A percentile compares a stretch with the other conserved stretches of the same genome.
These are phyloP conservation scores for Filosporella fistucella DNA, from an alignment of 495 filamentous ascomycete species.

Conservation along the genomic window DNA sequence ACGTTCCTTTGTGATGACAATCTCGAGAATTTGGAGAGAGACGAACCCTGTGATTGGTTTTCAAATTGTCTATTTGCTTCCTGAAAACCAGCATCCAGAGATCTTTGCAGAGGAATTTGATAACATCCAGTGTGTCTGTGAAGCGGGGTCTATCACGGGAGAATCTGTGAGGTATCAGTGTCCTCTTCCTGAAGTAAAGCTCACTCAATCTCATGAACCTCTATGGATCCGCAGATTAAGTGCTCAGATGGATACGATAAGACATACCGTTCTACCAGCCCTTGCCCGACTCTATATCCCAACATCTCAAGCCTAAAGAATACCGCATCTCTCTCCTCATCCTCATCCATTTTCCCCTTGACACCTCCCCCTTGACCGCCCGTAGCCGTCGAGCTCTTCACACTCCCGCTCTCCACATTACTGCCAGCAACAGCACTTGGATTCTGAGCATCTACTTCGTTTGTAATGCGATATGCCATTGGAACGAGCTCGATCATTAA, in stretches of 20 bases:
- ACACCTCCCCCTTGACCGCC: slow-evolving; percentile 2
- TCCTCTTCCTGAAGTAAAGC: too few relatives aligned
- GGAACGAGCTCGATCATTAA: slow-evolving; percentile 95
- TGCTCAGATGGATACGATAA: neutral
- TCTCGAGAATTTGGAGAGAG: slow-evolving; percentile 2
- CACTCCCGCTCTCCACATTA: neutral
- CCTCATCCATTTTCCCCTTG: slow-evolving; percentile 49
- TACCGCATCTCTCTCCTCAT: slow-evolving; percentile 75
- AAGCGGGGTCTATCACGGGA: slow-evolving; percentile 83
- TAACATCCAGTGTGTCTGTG: slow-evolving; percentile 80
- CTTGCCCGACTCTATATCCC: slow-evolving; percentile 90
- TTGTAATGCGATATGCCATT: slow-evolving; percentile 77
- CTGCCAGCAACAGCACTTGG: neutral
- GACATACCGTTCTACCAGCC: slow-evolving; percentile 82
- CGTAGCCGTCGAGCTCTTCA: slow-evolving; percentile 1
- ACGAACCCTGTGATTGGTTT: slow-evolving; percentile 89
- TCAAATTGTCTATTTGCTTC: slow-evolving; percentile 97
- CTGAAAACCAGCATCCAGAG: slow-evolving; percentile 90
- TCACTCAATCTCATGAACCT: too few relatives aligned
- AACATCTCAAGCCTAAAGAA: slow-evolving; percentile 79
- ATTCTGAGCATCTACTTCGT: slow-evolving; percentile 41
- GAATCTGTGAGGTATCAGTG: slow-evolving; percentile 54
- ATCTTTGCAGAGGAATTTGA: slow-evolving; percentile 98
- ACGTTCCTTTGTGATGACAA: neutral
- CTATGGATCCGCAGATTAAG: too few relatives aligned